Evolutionary conservation across 75 land plant species (phyloP).

Genomic region (Gnetum montanum): DNA sequence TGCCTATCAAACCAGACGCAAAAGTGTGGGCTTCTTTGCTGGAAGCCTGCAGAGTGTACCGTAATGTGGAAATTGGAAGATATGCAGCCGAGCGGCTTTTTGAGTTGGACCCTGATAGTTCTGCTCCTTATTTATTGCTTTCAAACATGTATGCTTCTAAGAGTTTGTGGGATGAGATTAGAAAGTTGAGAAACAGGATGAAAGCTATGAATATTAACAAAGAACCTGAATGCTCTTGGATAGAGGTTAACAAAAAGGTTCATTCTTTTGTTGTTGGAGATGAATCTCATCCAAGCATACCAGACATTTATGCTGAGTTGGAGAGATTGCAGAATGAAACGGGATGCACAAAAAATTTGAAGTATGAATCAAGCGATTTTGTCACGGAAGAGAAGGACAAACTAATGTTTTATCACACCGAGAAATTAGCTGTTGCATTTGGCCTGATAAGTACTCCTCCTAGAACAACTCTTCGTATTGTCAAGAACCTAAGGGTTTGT

Average conservation of each 20-base stretch:
- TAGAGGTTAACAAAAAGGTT: slow-evolving; percentile 2
- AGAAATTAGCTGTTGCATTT: slow-evolving; percentile 8
- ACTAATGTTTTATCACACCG: slow-evolving; percentile 1
- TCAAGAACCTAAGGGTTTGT: slow-evolving; percentile 10
- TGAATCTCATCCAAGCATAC: slow-evolving; percentile 10
- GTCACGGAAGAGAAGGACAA: slow-evolving; percentile 6
- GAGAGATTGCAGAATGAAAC: slow-evolving; percentile 1
- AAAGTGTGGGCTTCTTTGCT: slow-evolving; percentile 6
- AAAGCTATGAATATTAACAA: background rate
- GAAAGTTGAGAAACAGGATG: slow-evolving; percentile 7
- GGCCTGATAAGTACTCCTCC: background rate
- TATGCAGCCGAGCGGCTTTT: background rate
- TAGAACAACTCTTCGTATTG: slow-evolving; percentile 7
- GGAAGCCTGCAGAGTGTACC: slow-evolving; percentile 1
- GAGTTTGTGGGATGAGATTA: slow-evolving; percentile 8
- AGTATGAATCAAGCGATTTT: background rate
- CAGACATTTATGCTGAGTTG: slow-evolving; percentile 7
- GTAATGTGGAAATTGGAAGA: slow-evolving; percentile 3
- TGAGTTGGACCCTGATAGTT: background rate
- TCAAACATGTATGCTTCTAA: slow-evolving; percentile 14
- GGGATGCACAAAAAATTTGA: background rate
- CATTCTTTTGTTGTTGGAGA: slow-evolving; percentile 16
- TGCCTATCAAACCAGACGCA: slow-evolving; percentile 9
- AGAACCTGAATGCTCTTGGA: slow-evolving; percentile 9
- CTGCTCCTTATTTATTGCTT: slow-evolving; percentile 6